Base-by-base conservation (phyloP, 805 yeast genomes). In the Wickerhamiella galacta region DNA sequence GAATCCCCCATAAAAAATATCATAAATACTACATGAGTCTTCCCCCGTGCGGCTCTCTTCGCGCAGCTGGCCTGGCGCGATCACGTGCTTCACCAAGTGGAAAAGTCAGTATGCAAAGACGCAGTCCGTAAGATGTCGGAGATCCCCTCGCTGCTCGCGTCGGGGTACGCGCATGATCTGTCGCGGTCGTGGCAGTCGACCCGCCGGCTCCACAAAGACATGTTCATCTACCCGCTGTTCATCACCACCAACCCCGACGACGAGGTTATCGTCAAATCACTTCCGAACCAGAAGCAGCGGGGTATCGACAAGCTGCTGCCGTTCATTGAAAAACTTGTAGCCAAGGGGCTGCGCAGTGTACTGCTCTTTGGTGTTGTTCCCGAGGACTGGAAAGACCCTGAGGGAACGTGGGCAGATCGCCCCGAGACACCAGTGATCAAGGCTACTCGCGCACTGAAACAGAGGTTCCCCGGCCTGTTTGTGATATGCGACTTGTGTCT, bases 401-500 rank as follows among this genome's bases (percentile, higher is more conserved):
- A 61, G 21, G 98, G 95, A 6, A 70, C 93, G 2, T 69, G 82
- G 29, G 98, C 98, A 2, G 96, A 90, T 54, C 94, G 83, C 54
- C 94, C 95, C 24, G 68, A 80, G 21, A 95, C 96, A 0, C 96
- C 98, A 2, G 96, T 90, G 2, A 85, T 90, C 43, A 65, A 55
- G 39, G 78, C 87, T 15, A 75, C 79, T 46, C 75, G 72, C 49
- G 62, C 68, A 2, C 63, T 90, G 35, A 66, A 66, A 39, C 41
- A 55, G 28, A 57, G 67, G 11, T 85, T 79, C 59, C 96, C 98
- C 4, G 76, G 70, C 18, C 64, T 90, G 38, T 87, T 75, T 53
- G 70, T 90, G 41, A 72, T 83, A 68, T 79, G 94, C 50, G 98
- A 90, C 51, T 95, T 87, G 17, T 90, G 98, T 56, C 60, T 90